phyloP scores from a whole-genome alignment of 805 yeast species.

The Candida manassasensis region DNA sequence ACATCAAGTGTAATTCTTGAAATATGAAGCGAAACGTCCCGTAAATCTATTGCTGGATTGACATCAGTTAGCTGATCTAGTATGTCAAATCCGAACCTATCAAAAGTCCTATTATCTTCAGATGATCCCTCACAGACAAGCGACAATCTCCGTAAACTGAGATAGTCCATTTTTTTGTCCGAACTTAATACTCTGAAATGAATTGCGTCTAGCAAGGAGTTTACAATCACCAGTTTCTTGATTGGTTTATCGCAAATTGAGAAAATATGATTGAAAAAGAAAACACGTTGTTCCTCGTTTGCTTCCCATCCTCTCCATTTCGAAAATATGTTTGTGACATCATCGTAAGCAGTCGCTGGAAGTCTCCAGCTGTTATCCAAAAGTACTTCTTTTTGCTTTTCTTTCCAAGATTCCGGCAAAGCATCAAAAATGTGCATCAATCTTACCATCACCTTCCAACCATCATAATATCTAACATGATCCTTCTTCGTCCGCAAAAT shows the following conservation, averaged over 20 bases:
- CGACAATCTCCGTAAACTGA: background rate
- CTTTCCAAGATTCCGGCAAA: conserved; percentile 53
- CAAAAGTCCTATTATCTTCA: background rate
- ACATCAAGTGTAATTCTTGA: conserved; percentile 11
- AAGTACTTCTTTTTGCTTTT: conserved; percentile 25
- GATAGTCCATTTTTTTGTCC: background rate
- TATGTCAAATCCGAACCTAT: conserved; percentile 1
- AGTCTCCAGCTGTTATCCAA: conserved; percentile 34
- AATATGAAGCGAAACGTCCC: conserved; percentile 17
- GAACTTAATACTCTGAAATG: background rate
- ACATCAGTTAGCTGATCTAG: conserved; percentile 2
- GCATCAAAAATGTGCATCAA: conserved; percentile 65
- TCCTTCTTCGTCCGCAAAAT: conserved; percentile 64
- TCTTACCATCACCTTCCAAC: conserved; percentile 84
- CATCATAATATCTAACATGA: conserved; percentile 74
- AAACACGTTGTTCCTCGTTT: conserved; percentile 23
- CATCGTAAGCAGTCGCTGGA: conserved; percentile 49
- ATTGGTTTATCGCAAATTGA: background rate
- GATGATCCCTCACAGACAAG: background rate
- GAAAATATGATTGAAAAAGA: conserved; percentile 16
- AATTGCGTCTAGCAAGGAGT: background rate
- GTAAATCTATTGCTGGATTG: conserved; percentile 12
- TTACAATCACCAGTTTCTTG: background rate
- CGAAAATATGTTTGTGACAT: conserved; percentile 56
- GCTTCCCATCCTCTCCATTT: conserved; percentile 94